Evolutionary conservation across 805 yeast genomes (phyloP).

Genomic region (Starmerella bombicola): DNA sequence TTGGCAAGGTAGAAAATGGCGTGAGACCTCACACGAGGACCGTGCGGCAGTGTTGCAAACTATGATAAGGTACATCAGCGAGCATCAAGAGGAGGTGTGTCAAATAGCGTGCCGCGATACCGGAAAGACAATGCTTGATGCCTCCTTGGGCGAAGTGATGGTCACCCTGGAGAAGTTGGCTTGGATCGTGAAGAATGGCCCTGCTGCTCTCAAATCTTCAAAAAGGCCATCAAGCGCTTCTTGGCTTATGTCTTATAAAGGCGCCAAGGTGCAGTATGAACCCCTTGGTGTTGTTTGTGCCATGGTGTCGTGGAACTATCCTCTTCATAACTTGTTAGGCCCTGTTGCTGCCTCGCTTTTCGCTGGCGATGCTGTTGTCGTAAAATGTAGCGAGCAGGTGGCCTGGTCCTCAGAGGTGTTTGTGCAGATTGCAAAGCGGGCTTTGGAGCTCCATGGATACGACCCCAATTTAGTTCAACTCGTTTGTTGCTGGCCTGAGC

Average conservation of each 20-base stretch:
- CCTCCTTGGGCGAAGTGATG: conserved; percentile 80
- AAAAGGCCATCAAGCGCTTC: conserved; percentile 80
- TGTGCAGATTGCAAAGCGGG: conserved; percentile 54
- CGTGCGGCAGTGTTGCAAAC: conserved; percentile 63
- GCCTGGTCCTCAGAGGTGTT: conserved; percentile 86
- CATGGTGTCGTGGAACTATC: conserved; percentile 93
- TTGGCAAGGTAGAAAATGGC: conserved; percentile 38
- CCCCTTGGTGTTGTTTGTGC: conserved; percentile 87
- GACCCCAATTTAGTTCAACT: conserved; percentile 78
- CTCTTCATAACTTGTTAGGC: conserved; percentile 86
- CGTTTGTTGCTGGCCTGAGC: conserved; percentile 77
- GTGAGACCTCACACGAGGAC: conserved; percentile 44
- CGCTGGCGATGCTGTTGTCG: conserved; percentile 81
- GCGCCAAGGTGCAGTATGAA: conserved; percentile 86
- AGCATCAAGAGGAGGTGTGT: conserved; percentile 76
- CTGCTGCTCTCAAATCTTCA: conserved; percentile 52
- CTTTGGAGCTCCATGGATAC: conserved; percentile 59
- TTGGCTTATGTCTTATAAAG: conserved; percentile 74
- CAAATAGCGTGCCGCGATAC: conserved; percentile 92
- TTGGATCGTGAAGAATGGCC: conserved; percentile 84
- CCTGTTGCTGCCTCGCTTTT: conserved; percentile 82
- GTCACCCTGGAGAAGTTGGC: conserved; percentile 86
- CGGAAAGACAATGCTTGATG: conserved; percentile 92
- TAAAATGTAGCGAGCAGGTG: conserved; percentile 92
- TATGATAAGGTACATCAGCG: conserved; percentile 54